Conservation (phyloP, 257 asterid species). For the Solanum etuberosum region DNA sequence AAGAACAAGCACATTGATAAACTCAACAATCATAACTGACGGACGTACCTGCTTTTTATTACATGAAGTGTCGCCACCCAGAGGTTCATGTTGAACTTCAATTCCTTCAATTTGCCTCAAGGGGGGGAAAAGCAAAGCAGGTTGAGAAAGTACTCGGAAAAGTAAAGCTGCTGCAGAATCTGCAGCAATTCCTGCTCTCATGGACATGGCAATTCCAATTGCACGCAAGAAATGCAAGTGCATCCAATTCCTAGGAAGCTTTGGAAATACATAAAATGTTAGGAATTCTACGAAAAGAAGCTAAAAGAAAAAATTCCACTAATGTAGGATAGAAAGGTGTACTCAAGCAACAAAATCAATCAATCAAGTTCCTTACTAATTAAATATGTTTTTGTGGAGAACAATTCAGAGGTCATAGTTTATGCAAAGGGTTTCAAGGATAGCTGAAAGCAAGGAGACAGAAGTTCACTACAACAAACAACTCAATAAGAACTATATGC, state of each 20-base stretch:
- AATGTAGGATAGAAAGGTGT: neutral
- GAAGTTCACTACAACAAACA: neutral
- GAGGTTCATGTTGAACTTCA: slow-evolving; percentile 62
- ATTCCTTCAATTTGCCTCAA: slow-evolving; percentile 82
- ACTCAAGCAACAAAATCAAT: neutral
- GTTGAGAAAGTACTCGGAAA: slow-evolving; percentile 93
- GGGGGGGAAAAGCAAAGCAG: slow-evolving; percentile 95
- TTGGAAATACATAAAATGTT: slow-evolving; percentile 12
- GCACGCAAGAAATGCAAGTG: slow-evolving; percentile 98
- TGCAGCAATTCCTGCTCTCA: slow-evolving; percentile 97
- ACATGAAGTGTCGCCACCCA: slow-evolving; percentile 51
- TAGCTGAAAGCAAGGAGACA: neutral
- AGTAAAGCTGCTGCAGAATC: slow-evolving; percentile 98
- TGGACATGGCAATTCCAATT: slow-evolving; percentile 96
- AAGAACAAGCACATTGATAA: neutral
- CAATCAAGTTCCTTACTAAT: neutral
- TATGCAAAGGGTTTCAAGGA: neutral
- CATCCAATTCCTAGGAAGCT: slow-evolving; percentile 99
- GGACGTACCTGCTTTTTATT: slow-evolving; percentile 53
- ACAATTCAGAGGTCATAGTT: neutral
- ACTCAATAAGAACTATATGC: neutral
- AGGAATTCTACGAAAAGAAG: neutral
- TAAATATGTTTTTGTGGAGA: neutral
- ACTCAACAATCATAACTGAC: neutral
- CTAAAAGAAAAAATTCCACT: neutral